These are phyloP conservation scores for Porphyra umbilicalis DNA, from an alignment of 31 red algal species.

Conservation along the genomic window DNA sequence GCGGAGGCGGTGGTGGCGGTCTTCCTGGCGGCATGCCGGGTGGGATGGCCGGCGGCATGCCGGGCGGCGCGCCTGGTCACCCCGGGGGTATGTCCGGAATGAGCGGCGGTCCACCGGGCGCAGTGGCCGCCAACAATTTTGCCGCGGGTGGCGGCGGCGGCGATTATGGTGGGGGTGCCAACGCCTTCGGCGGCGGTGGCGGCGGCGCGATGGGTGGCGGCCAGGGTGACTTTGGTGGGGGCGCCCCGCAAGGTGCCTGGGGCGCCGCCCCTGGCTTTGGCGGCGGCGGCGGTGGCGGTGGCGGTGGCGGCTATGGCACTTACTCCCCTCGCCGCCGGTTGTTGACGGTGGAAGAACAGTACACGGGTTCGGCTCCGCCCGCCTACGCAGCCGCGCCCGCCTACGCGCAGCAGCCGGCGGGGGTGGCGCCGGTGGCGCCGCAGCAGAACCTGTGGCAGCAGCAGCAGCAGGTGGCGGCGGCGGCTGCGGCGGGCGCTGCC, in stretches of 20 bases:
- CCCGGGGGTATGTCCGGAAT: background rate
- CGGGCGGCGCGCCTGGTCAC: background rate
- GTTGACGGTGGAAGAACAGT: background rate
- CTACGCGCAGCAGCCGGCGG: background rate
- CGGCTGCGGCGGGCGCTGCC: background rate
- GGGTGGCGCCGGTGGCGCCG: background rate
- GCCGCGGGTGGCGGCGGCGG: background rate
- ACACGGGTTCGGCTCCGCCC: background rate
- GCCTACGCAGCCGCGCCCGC: background rate
- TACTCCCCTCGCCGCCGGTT: background rate
- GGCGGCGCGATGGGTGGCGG: background rate
- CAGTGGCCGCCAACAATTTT: background rate
- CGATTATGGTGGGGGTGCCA: background rate
- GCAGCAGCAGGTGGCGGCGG: background rate
- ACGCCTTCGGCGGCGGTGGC: background rate
- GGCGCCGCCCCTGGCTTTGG: background rate
- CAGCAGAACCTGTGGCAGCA: background rate
- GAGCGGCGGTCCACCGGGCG: too few relatives aligned
- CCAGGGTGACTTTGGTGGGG: background rate
- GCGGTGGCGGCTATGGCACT: background rate
- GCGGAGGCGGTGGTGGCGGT: background rate
- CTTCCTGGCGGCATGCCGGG: background rate
- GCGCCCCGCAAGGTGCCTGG: background rate
- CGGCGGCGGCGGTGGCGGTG: background rate
- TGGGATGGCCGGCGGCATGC: background rate